These are phyloP conservation scores for Saccharomycopsis schoenii DNA, from an alignment of 805 yeast species.

Conservation along the genomic window DNA sequence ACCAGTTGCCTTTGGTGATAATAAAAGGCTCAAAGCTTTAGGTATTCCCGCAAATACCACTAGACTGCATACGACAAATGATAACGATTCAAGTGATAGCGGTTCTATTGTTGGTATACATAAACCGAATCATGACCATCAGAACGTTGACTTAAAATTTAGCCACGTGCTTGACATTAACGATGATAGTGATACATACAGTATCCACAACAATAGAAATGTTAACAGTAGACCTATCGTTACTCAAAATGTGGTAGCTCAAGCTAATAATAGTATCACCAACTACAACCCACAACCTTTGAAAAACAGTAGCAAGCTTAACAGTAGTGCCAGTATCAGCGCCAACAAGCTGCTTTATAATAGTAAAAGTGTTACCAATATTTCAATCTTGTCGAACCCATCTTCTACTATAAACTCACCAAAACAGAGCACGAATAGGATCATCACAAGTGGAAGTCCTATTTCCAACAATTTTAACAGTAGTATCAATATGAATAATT, in stretches of 20 bases:
- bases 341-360: background rate
- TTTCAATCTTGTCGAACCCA: background rate
- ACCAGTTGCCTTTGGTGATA: background rate
- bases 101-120: background rate
- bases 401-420: background rate
- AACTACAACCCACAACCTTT: background rate
- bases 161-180: constrained; percentile 1
- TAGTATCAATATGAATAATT: background rate
- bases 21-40: background rate
- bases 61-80: background rate
- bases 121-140: background rate
- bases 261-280: background rate
- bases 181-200: background rate
- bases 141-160: background rate
- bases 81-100: constrained; percentile 6
- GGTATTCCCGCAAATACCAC: background rate
- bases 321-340: background rate
- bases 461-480: background rate
- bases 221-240: background rate
- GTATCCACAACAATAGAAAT: background rate
- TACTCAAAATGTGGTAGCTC: background rate
- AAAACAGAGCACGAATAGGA: background rate
- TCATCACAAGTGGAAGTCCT: background rate
- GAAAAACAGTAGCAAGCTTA: background rate
- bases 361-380: background rate